Conservation (phyloP, 1,284 basidiomycete genomes). For the Ustilago vetiveriae region DNA sequence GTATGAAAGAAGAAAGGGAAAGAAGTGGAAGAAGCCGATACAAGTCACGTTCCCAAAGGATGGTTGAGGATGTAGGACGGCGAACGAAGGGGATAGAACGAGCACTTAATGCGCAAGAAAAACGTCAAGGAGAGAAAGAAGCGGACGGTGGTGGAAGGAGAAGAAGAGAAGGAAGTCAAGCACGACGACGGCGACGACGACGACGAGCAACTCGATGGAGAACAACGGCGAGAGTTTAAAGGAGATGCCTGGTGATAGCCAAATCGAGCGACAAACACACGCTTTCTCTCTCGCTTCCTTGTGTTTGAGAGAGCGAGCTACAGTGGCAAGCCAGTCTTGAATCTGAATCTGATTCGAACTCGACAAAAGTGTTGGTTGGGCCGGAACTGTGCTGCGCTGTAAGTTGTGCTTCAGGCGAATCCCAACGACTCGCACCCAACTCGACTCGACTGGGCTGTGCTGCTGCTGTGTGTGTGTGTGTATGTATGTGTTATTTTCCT, state of each 20-base stretch:
- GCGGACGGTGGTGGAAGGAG: conserved; percentile 17
- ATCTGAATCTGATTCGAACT: no score
- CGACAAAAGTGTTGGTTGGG: conserved; percentile 13
- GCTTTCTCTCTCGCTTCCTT: background rate
- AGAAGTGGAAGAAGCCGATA: conserved; percentile 17
- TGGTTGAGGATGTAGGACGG: no score
- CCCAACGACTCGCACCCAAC: no score
- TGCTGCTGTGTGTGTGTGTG: no score
- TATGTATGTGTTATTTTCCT: no score
- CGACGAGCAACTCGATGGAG: background rate
- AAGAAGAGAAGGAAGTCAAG: no score
- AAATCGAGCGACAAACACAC: background rate
- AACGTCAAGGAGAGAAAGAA: conserved; percentile 1
- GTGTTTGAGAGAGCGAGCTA: background rate
- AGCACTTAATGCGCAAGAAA: conserved; percentile 11
- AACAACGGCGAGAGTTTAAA: conserved; percentile 29
- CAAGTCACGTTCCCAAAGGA: conserved; percentile 34
- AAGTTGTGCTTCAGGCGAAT: no score
- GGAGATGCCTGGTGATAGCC: conserved; percentile 2
- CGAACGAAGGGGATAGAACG: no score
- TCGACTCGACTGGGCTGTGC: conserved; percentile 8
- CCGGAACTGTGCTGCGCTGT: background rate
- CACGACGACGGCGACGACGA: conserved; percentile 10
- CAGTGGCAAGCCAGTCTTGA: no score
- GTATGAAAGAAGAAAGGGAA: conserved; percentile 12